Base-by-base conservation (phyloP, 345 rosid genomes). In the Pistacia vera region DNA sequence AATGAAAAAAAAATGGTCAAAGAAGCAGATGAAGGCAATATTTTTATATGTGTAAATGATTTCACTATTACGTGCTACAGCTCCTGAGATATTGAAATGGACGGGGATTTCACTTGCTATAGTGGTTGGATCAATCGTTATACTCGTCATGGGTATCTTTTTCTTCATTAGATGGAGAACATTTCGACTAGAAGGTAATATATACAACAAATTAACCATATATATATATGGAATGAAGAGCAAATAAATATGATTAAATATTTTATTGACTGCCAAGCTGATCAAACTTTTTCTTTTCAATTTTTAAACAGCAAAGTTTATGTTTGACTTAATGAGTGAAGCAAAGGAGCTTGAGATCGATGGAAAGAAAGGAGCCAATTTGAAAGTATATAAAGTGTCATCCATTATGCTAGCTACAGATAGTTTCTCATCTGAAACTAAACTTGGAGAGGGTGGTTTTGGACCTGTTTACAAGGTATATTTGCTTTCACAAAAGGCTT, bases 291-390 rank as follows among this genome's bases (percentile, higher is more conserved):
- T 33, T 25, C 36, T 12, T 33, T 8, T 16, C 17, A 63, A 61
- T 41, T 41, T 61, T 38, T 18, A 61, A 61, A 63, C 66, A 12
- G 46, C 33, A 41, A 63, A 11, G 46, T 63, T 63, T 63, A 46
- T 63, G 9, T 41, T 5, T 28, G 77, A 73, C 35, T 30, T 78
- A 63, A 67, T 78, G 77, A 68, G 25, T 2, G 73, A 68, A 5
- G 56, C 41, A 61, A 22, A 49, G 66, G 72, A 65, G 54, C 30
- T 72, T 22, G 67, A 72, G 66, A 49, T 41, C 46, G 46, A 41
- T 41, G 46, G 46, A 41, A 41, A 41, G 46, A 41, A 41, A 41
- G 46, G 46, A 13, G 41, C 44, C 35, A 67, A 41, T 12, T 12
- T 78, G 38, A n/a, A 61, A 25, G 2, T 73, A 1, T 78, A n/a